These are phyloP conservation scores for Paxillus involutus DNA, from an alignment of 768 basidiomycete species.

Conservation along the genomic window DNA sequence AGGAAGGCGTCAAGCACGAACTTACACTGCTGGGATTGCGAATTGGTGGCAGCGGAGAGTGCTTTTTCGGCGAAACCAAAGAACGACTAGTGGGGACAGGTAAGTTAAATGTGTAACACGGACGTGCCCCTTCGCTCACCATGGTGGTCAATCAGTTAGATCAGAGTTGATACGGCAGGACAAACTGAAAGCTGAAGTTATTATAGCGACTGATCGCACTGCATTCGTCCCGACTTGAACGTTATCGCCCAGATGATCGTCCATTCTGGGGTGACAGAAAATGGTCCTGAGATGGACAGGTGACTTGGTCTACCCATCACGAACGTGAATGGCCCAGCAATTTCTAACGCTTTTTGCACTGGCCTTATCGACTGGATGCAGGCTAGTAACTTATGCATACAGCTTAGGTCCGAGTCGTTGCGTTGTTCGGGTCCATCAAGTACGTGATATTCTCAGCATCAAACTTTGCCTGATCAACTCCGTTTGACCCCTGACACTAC, in stretches of 20 bases:
- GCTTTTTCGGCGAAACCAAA: slow-evolving; percentile 73
- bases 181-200: slow-evolving; percentile 7
- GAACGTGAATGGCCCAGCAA: not conserved
- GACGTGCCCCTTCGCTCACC: slow-evolving; percentile 14
- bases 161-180: slow-evolving; percentile 2
- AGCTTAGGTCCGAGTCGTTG: no score
- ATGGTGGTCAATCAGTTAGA: slow-evolving; percentile 13
- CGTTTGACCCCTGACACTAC: no score
- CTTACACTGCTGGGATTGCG: slow-evolving; percentile 8
- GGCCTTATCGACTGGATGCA: no score
- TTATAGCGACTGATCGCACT: slow-evolving; percentile 12
- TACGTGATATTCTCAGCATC: no score
- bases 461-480: no score
- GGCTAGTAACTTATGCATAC: not conserved
- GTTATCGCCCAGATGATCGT: not conserved
- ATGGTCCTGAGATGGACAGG: not conserved
- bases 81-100: slow-evolving; percentile 51
- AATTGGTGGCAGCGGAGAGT: slow-evolving; percentile 44
- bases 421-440: not conserved
- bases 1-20: not conserved
- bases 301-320: not conserved
- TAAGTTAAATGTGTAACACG: not conserved
- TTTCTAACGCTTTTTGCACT: not conserved
- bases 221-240: slow-evolving; percentile 1
- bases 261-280: slow-evolving; percentile 20